These are phyloP conservation scores for Begonia peltatifolia DNA, from an alignment of 306 rosid species.

Conservation along the genomic window DNA sequence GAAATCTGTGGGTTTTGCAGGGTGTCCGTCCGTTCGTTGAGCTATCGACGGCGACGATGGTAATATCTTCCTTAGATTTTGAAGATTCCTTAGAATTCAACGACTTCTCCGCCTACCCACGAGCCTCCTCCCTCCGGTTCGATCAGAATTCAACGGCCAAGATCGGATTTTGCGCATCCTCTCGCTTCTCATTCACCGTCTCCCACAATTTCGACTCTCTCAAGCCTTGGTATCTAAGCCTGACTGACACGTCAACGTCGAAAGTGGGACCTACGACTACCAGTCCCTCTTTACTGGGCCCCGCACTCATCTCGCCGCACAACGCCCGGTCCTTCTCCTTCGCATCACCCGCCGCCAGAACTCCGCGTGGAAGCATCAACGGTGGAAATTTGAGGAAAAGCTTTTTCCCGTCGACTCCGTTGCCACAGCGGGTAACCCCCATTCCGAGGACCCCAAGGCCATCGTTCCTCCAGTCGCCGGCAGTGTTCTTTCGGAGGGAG, in stretches of 20 bases:
- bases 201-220: slow-evolving; percentile 74
- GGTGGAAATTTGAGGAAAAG: slow-evolving; percentile 33
- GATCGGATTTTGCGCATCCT: slow-evolving; percentile 75
- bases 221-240: slow-evolving; percentile 90
- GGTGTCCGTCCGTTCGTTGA: slow-evolving; percentile 87
- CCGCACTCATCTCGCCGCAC: slow-evolving; percentile 72
- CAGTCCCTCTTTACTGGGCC: slow-evolving; percentile 32
- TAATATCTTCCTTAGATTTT: slow-evolving; percentile 70
- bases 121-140: slow-evolving; percentile 80
- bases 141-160: slow-evolving; percentile 50
- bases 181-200: slow-evolving; percentile 94
- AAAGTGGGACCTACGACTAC: slow-evolving; percentile 81
- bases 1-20: slow-evolving; percentile 19
- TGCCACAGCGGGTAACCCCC: slow-evolving; percentile 46
- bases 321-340: slow-evolving; percentile 87
- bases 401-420: slow-evolving; percentile 68
- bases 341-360: slow-evolving; percentile 72
- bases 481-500: slow-evolving; percentile 57
- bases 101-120: slow-evolving; percentile 58
- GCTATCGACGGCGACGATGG: slow-evolving; percentile 43
- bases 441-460: slow-evolving; percentile 43
- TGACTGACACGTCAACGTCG: slow-evolving; percentile 71
- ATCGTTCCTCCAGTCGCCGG: slow-evolving; percentile 88
- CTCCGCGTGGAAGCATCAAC: slow-evolving; percentile 32
- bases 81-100: slow-evolving; percentile 61